phyloP scores from a whole-genome alignment of 1,284 basidiomycete species.

The Malassezia yamatoensis region DNA sequence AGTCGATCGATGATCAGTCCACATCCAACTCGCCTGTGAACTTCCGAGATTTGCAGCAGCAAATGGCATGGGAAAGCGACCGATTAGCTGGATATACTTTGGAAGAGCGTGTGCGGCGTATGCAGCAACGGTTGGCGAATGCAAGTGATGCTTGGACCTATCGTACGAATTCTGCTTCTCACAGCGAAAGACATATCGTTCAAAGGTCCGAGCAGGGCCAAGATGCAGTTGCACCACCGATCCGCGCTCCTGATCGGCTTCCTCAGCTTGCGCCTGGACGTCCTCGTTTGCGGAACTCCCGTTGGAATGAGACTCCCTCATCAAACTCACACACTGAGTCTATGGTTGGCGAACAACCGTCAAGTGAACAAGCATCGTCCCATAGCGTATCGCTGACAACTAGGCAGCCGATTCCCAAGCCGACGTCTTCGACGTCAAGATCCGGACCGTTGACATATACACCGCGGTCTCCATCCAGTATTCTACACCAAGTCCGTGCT shows the following conservation, averaged over 20 bases:
- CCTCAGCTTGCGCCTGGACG: background rate
- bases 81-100: constrained; percentile 11
- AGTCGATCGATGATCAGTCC: background rate
- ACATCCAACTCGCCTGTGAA: background rate
- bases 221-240: background rate
- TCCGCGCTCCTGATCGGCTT: background rate
- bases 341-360: background rate
- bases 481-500: background rate
- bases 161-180: background rate
- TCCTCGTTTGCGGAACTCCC: background rate
- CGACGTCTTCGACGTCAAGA: background rate
- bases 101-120: constrained; percentile 16
- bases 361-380: too few species aligned
- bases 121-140: constrained; percentile 1
- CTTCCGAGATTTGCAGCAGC: background rate
- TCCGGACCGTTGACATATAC: background rate
- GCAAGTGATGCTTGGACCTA: background rate
- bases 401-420: background rate
- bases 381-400: too few species aligned
- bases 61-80: constrained; percentile 18
- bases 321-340: background rate
- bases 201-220: too few species aligned
- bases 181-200: background rate
- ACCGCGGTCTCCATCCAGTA: background rate
- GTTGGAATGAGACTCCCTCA: background rate